Percentiles rank a stretch among this genome's conserved stretches.
Evolutionary conservation across 306 rosid genomes (phyloP).

Genomic region (Ziziphus jujuba): DNA sequence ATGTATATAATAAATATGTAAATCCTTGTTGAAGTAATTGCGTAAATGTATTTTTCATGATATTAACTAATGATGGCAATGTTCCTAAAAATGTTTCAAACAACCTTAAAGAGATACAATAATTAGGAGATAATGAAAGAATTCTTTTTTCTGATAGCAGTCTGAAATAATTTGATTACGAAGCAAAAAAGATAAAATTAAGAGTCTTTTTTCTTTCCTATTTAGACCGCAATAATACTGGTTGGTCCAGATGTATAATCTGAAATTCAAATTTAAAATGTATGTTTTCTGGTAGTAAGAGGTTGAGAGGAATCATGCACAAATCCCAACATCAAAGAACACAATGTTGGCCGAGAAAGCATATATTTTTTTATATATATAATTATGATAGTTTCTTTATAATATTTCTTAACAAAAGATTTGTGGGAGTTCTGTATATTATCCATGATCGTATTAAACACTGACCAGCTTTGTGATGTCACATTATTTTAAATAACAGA

Average conservation of each 20-base stretch:
- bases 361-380: too few species aligned
- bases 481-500: slow-evolving; percentile 37
- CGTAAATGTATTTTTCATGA: background rate
- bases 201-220: too few species aligned
- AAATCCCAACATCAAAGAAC: too few species aligned
- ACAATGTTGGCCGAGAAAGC: too few species aligned
- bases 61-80: slow-evolving; percentile 7
- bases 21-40: slow-evolving; percentile 2
- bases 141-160: background rate
- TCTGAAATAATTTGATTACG: too few species aligned
- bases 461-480: slow-evolving; percentile 45
- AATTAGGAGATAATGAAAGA: background rate
- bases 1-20: too few species aligned
- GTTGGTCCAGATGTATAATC: too few species aligned
- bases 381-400: slow-evolving; percentile 20
- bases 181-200: too few species aligned
- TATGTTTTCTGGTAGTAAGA: background rate
- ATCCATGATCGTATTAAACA: slow-evolving; percentile 32
- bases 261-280: too few species aligned
- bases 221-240: too few species aligned
- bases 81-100: background rate
- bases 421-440: slow-evolving; percentile 29
- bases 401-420: slow-evolving; percentile 26
- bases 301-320: too few species aligned
- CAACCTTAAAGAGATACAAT: background rate